Base-by-base conservation (phyloP, 768 basidiomycete genomes). In the Mycena olivaceomarginata region DNA sequence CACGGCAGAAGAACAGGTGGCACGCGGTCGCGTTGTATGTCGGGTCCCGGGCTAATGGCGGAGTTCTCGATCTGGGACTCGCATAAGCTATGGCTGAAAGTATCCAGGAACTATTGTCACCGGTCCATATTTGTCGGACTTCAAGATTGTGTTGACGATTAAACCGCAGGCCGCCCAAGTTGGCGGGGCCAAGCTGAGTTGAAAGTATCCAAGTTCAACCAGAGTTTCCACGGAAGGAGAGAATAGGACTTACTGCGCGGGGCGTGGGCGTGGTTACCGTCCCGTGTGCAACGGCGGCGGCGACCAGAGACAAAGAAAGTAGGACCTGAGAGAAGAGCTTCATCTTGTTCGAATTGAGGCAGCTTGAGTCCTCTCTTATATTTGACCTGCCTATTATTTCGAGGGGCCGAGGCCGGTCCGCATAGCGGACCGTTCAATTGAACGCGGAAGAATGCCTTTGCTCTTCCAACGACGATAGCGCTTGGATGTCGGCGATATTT, bases 1-100 rank as follows among this genome's bases (percentile, higher is more conserved):
- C 85, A 69, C 82, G 76, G 70, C 86, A 86, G 79, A 87, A 85
- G 75, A 82, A 86, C 22, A 86, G 81, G 48, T 85, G 82, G 70
- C 86, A 87, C 16, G 81, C 82, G 39, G 80, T 78, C 48, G 85
- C 82, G 70, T 87, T 81, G 77, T 84, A 86, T 2, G 13, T 68
- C 79, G 10, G n/a, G 81, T 76, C 65, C 85, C 85, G 18, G 82
- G 70, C 82, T 84, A 9, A 79, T 77, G 12, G 75, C 82, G 9
- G 85, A 81, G 70, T 85, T 83, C 70, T 86, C 85, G 71, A 86
- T 85, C 86, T 86, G 70, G 76, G 31, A 60, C 0, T 39, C 25
- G 31, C 25, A 31, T 59, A 13, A 37, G 25, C 11, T 15, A 12
- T 60, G 31, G 31, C 25, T 60, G 12, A 4, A 60, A 60, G 7